phyloP scores from a whole-genome alignment of 768 basidiomycete species.

The Russula compacta region DNA sequence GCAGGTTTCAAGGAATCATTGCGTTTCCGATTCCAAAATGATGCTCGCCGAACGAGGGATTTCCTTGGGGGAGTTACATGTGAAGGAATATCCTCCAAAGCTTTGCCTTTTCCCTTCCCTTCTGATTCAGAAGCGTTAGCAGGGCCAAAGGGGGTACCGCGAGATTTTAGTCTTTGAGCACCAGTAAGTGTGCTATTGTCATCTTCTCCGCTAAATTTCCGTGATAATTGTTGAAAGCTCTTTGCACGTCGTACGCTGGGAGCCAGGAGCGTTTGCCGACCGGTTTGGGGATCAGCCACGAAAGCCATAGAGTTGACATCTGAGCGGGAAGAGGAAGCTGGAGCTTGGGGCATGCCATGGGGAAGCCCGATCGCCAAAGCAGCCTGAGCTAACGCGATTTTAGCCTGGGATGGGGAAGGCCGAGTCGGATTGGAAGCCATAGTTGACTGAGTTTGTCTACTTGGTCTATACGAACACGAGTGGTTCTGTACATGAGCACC shows the following conservation, averaged over 20 bases:
- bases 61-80: conserved; percentile 19
- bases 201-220: conserved; percentile 21
- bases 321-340: conserved; percentile 33
- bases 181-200: conserved; percentile 16
- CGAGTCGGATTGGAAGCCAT: background rate
- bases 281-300: conserved; percentile 23
- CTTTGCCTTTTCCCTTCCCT: conserved; percentile 37
- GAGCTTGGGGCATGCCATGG: conserved; percentile 38
- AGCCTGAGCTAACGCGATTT: conserved; percentile 44
- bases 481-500: background rate
- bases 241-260: conserved; percentile 38
- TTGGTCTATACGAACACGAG: background rate
- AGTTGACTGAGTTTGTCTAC: background rate
- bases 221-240: conserved; percentile 40
- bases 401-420: conserved; percentile 23
- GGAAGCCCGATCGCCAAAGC: conserved; percentile 51
- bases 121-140: conserved; percentile 33
- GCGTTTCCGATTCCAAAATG: conserved; percentile 22
- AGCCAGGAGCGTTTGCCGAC: conserved; percentile 18
- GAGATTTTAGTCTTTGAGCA: conserved; percentile 29
- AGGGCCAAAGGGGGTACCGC: conserved; percentile 49
- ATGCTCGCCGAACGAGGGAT: conserved; percentile 15
- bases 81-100: conserved; percentile 27
- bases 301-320: conserved; percentile 46
- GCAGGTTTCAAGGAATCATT: conserved; percentile 33